These are phyloP conservation scores for Fagus crenata DNA, from an alignment of 306 rosid genomes.

Conservation along the genomic window DNA sequence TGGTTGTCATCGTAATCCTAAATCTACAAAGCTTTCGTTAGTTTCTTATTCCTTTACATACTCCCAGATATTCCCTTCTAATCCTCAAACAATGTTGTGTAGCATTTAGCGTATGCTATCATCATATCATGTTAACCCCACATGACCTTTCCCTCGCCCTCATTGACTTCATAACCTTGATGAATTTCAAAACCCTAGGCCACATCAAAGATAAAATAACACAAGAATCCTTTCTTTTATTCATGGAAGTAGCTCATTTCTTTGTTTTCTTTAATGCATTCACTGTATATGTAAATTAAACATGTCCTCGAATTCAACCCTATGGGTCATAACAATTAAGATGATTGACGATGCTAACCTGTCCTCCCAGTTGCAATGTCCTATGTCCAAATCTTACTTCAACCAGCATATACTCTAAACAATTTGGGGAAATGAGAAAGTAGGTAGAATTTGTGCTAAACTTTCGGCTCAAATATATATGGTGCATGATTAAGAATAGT, in stretches of 20 bases:
- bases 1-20: conserved; percentile 49
- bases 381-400: conserved; percentile 20
- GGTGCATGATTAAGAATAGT: too few species aligned
- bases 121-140: conserved; percentile 32
- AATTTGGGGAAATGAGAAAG: neutral
- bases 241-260: neutral
- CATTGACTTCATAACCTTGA: conserved; percentile 20
- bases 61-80: conserved; percentile 65
- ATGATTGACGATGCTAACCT: conserved; percentile 30
- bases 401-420: neutral
- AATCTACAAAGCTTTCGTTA: conserved; percentile 39
- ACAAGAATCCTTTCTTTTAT: neutral
- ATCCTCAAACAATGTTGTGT: conserved; percentile 51
- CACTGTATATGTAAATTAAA: neutral
- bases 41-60: conserved; percentile 59
- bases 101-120: conserved; percentile 27
- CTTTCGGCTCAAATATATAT: too few species aligned
- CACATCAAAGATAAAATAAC: conserved; percentile 24
- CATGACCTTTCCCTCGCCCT: conserved; percentile 23
- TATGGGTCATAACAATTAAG: conserved; percentile 23
- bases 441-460: too few species aligned
- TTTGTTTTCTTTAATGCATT: conserved; percentile 12
- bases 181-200: conserved; percentile 32
- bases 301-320: conserved; percentile 22
- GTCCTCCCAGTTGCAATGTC: conserved; percentile 18